Base-by-base conservation (phyloP, 148 eudicot genomes). In the Rhododendron ovatum region DNA sequence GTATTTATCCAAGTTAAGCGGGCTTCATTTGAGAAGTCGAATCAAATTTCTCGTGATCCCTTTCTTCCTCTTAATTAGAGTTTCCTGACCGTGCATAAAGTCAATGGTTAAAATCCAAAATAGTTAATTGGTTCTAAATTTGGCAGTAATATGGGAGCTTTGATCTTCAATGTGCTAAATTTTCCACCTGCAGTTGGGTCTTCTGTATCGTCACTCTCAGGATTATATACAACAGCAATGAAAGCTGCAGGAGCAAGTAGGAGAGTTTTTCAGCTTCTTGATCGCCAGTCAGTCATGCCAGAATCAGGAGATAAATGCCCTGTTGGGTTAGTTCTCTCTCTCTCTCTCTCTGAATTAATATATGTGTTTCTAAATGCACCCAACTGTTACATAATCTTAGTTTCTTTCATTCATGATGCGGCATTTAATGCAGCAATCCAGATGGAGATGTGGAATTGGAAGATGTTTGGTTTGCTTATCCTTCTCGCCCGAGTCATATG, bases 201-300 rank as follows among this genome's bases (percentile, higher is more conserved):
- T 30, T 93, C 96, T 10, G 93, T 94, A 75, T 94, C 98, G 74
- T 93, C 93, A 65, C 85, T 96, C 13, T 91, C 98, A 69, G 91
- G 95, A 48, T 88, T 96, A 87, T 96, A 96, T 88, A 94, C 98
- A 14, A 93, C 91, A 43, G 95, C 91, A 85, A 94, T 96, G 98
- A 96, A 96, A 91, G 98, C 98, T 85, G 98, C 98, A 53, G 98
- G 98, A 86, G 98, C 98, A 13, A 96, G 98, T 86, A 93, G 98
- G 89, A 90, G 96, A 50, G 98, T 96, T 83, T 96, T 96, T 87
- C 98, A 96, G 84, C 92, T 94, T 88, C 88, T 96, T n/a, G 98
- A 96, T 85, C 98, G 98, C 48, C 87, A 78, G 48, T 94, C 98
- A 51, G 90, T 93, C 88, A 94, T 96, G 98, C 92, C 85, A 51